Base-by-base conservation (phyloP, 78 protist species). In the Dictyostelium intermedium region DNA sequence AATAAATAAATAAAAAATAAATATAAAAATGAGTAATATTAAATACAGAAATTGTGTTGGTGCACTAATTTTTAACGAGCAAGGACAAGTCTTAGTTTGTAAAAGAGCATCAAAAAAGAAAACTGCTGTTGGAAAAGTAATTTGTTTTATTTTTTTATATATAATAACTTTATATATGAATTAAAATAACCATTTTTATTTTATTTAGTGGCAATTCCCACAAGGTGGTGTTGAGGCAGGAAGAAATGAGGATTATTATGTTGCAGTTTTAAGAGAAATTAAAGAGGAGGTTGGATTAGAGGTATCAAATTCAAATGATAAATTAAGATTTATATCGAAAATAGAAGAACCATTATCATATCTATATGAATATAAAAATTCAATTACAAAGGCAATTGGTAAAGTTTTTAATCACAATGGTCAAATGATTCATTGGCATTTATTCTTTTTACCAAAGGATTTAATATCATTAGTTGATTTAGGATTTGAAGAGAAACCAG, bases 211-310 rank as follows among this genome's bases (percentile, higher is more conserved):
- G 84, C 93, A 87, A 45, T 79, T 77, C 43, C 86, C 85, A 11
- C 93, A 87, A 61, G 93, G 93, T 43, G 93, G 93, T 32, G 85
- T 85, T 2, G 37, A 82, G 25, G 37, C 45, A 5, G 91, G 77
- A 2, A 43, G 41, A 25, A 23, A 32, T 66, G 93, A 87, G 23
- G 93, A 87, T 39, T 32, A 66, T 20, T 66, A 79, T 43, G 3
- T 18, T 27, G 93, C 93, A 45, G 81, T 87, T 16, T 2, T 43
- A n/a, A 87, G 93, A 87, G 93, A 87, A 18, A 45, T 87, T 4
- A 87, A 87, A 45, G 93, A 87, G 45, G 93, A 87, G 32, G 60
- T 87, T 41, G 93, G 93, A 0, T 66, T 87, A 45, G 82, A 72
- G 30, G 5, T 56, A 8, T 18, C 79, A 45, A n/a, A 41, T 18